Conservation (phyloP, 2,329 filamentous ascomycete species). For the Diaporthe velutina region DNA sequence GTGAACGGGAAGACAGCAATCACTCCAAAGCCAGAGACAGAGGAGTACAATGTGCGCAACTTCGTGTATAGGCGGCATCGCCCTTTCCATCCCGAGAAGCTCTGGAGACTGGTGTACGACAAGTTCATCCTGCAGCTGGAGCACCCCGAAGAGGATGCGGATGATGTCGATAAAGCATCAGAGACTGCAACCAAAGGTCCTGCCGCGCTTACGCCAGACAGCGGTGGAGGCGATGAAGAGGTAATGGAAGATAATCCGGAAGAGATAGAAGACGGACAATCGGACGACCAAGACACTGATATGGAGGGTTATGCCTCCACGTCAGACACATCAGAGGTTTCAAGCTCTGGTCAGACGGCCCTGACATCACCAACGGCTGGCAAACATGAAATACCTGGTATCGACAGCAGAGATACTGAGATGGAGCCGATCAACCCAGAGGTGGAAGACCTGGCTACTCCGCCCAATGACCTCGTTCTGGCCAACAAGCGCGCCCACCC, state of each 20-base stretch:
- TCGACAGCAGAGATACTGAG: slow-evolving; percentile 44
- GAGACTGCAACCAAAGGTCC: background rate
- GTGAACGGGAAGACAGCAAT: slow-evolving; percentile 64
- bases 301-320: slow-evolving; percentile 38
- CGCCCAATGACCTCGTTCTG: slow-evolving; percentile 60
- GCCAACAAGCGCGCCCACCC: slow-evolving; percentile 67
- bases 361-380: background rate
- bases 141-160: slow-evolving; percentile 52
- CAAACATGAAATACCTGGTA: slow-evolving; percentile 38
- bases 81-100: slow-evolving; percentile 63
- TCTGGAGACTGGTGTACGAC: slow-evolving; percentile 60
- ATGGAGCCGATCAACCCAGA: slow-evolving; percentile 29
- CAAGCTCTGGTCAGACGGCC: slow-evolving; percentile 1
- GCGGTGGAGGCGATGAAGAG: background rate
- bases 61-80: slow-evolving; percentile 75
- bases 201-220: background rate
- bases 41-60: slow-evolving; percentile 80
- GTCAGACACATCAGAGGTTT: background rate
- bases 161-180: slow-evolving; percentile 23
- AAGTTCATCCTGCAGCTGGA: slow-evolving; percentile 66
- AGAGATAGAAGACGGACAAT: slow-evolving; percentile 43
- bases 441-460: slow-evolving; percentile 49
- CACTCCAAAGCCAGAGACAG: slow-evolving; percentile 77
- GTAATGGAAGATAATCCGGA: background rate
- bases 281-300: slow-evolving; percentile 48